Percentiles rank a stretch among this genome's conserved stretches.
These are phyloP conservation scores for Melaleuca alternifolia DNA, from an alignment of 345 rosid species.

Conservation along the genomic window DNA sequence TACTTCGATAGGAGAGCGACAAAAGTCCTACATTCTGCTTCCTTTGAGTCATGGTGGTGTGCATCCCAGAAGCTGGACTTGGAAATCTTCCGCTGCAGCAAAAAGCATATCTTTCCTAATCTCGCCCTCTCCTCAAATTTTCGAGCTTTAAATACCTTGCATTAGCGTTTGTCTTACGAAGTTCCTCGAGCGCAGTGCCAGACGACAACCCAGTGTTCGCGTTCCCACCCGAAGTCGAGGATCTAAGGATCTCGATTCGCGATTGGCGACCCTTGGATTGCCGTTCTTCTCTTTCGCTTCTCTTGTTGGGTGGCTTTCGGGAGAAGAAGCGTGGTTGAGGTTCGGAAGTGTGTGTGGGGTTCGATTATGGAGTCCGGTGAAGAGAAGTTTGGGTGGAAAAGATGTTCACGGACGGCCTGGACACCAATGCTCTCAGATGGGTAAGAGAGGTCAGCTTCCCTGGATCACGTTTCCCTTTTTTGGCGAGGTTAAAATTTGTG, in stretches of 20 bases:
- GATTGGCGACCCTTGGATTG: no score
- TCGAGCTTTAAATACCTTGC: no score
- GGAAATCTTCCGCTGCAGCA: neutral
- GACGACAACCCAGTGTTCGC: neutral
- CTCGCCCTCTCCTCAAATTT: no score
- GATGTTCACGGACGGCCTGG: conserved; percentile 49
- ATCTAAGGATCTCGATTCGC: neutral
- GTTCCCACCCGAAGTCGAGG: neutral
- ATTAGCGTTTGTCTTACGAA: neutral
- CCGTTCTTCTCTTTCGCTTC: neutral
- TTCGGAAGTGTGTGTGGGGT: neutral
- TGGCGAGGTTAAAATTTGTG: neutral
- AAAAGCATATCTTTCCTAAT: no score
- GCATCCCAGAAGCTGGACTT: neutral
- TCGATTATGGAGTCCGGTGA: neutral
- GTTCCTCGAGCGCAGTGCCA: neutral
- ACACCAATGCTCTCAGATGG: conserved; percentile 37
- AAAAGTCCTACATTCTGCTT: neutral
- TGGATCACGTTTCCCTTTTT: neutral
- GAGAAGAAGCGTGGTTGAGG: neutral
- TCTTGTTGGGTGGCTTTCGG: neutral
- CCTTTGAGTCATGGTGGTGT: neutral
- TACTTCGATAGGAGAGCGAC: no score
- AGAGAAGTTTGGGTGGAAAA: neutral
- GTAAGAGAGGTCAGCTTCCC: conserved; percentile 25